Evolutionary conservation across 2,329 filamentous ascomycete species (phyloP), one percentile per base, ranked within the genome.

Genomic region (Cladophialophora psammophila): DNA sequence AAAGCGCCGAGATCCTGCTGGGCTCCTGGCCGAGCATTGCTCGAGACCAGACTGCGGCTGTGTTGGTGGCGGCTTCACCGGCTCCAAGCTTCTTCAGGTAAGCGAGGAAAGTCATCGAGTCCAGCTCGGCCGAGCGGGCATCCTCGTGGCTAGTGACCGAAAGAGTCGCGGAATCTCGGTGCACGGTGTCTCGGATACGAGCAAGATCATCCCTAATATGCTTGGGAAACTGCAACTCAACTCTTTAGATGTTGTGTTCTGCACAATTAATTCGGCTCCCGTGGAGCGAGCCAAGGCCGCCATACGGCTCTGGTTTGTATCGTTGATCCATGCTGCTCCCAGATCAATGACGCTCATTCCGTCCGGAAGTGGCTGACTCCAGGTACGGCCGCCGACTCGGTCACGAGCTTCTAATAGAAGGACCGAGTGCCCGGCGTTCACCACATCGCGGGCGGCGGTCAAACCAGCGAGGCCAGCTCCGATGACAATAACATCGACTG

Each of bases 241-340:
- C 26, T 26, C 3, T 26, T 26, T 26, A 26, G 26, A 26, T 26
- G 3, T 26, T 3, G 26, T 26, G 26, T 26, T 26, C 71, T 87
- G 85, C 71, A 79, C 77, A 7, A 84, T 76, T 0, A 83, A 66
- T 31, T 84, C 80, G 0, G 82, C 70, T 0, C 79, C 78, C 48
- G 77, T 76, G 18, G 66, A 60, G 61, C 74, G 59, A 0, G 69
- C 70, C 42, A 74, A 71, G 2, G 72, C 75, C 65, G 74, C 81
- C 60, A 87, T 81, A 2, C 75, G 76, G 31, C 71, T 75, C 69
- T 88, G 86, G 56, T 81, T 85, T 1, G 76, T 80, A 58, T 87
- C 83, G 68, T 88, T 88, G 68, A 88, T 83, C 87, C 86, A 88
- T 0, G 84, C 85, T 0, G 84, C 86, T 2, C 86, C 86, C 0